Percentiles rank a stretch among this genome's conserved stretches.
These are phyloP conservation scores for Mucor lusitanicus DNA, from an alignment of 371 early-diverging fungal genomes.

Conservation along the genomic window DNA sequence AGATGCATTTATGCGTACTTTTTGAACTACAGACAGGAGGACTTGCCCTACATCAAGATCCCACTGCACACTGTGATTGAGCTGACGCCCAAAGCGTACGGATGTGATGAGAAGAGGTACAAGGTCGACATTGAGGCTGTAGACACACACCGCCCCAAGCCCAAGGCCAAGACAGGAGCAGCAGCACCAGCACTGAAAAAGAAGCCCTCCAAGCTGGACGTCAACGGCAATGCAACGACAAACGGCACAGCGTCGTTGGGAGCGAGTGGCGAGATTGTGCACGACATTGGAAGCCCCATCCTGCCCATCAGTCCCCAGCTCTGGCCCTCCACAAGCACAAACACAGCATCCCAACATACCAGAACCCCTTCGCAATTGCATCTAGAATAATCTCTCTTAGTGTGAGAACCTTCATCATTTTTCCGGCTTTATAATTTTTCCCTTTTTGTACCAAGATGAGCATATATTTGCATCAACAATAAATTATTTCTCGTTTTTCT, in stretches of 20 bases:
- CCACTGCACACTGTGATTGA: slow-evolving; percentile 96
- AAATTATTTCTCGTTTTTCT: background rate
- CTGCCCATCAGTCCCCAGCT: slow-evolving; percentile 27
- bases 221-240: background rate
- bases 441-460: background rate
- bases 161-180: slow-evolving; percentile 16
- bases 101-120: slow-evolving; percentile 88
- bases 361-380: background rate
- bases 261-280: slow-evolving; percentile 47
- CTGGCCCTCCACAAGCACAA: slow-evolving; percentile 1
- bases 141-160: slow-evolving; percentile 80
- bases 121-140: slow-evolving; percentile 86
- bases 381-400: background rate
- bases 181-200: slow-evolving; percentile 4
- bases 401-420: background rate
- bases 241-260: slow-evolving; percentile 14
- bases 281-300: slow-evolving; percentile 23
- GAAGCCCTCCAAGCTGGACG: slow-evolving; percentile 8
- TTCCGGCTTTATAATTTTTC: background rate
- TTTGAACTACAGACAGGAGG: slow-evolving; percentile 86
- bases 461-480: background rate
- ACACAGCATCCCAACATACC: background rate
- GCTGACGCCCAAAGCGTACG: slow-evolving; percentile 93
- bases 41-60: slow-evolving; percentile 94
- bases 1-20: slow-evolving; percentile 95